Percentiles rank a stretch among this genome's conserved stretches.
Evolutionary conservation across 352 stramenopile genomes (phyloP).

Genomic region (Globisporangium okanoganense): DNA sequence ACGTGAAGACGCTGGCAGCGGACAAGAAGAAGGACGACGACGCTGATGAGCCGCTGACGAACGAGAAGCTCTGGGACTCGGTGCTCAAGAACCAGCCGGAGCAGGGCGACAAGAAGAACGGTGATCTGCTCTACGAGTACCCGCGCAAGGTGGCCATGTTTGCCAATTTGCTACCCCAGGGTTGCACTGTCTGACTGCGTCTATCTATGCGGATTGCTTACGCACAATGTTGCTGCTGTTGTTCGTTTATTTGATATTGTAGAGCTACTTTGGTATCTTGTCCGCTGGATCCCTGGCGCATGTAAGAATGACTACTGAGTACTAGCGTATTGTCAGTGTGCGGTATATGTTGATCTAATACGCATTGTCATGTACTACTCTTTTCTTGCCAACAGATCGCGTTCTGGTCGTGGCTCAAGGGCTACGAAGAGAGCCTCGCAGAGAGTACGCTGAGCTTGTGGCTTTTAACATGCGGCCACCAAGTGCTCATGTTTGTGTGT

Average conservation of each 20-base stretch:
- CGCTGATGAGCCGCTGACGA: conserved; percentile 45
- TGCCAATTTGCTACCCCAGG: too few relatives aligned
- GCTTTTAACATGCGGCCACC: not conserved
- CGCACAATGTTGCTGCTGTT: not conserved
- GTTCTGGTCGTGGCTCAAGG: conserved; percentile 88
- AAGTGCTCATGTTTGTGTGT: not conserved
- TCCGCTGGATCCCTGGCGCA: conserved; percentile 75
- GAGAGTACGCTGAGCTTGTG: conserved; percentile 45
- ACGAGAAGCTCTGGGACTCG: conserved; percentile 70
- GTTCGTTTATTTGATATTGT: not conserved
- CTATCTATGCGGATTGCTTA: not conserved
- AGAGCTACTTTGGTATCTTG: conserved; percentile 82
- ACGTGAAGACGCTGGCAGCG: conserved; percentile 2
- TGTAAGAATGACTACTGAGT: conserved; percentile 37
- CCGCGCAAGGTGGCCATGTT: conserved; percentile 85
- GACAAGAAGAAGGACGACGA: conserved; percentile 23
- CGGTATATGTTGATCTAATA: too few relatives aligned
- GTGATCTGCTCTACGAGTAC: conserved; percentile 83
- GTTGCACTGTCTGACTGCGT: too few relatives aligned
- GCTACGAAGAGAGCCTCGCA: conserved; percentile 79
- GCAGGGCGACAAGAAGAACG: conserved; percentile 39
- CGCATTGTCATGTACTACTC: not conserved
- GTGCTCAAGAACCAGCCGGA: conserved; percentile 57
- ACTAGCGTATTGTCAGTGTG: not conserved
- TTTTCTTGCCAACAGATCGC: conserved; percentile 48